Conservation (phyloP, 2,329 filamentous ascomycete species). For the Hirsutella minnesotensis region DNA sequence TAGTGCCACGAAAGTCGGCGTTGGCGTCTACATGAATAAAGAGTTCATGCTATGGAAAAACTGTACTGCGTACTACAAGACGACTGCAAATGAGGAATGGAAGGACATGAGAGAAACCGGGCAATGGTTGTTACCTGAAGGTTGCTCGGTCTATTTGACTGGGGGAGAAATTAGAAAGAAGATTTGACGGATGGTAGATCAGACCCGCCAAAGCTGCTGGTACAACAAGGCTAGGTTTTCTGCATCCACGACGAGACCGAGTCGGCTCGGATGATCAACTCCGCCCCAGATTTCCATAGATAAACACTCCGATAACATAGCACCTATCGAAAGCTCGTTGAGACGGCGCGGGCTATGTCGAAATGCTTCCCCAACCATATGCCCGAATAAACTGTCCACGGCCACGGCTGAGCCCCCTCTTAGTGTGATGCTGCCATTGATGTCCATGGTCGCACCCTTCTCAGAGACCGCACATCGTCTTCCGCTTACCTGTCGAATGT, state of each 20-base stretch:
- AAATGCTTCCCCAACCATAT: neutral
- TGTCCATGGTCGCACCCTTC: neutral
- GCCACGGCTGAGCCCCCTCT: neutral
- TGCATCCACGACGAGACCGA: neutral
- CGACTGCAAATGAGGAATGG: neutral
- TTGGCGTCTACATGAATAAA: neutral
- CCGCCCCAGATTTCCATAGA: neutral
- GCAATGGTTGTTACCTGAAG: neutral
- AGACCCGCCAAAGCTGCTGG: neutral
- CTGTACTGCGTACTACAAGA: neutral
- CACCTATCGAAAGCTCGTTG: neutral
- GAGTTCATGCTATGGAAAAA: neutral
- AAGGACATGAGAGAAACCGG: neutral
- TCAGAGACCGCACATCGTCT: neutral
- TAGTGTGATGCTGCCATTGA: neutral
- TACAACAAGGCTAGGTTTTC: neutral
- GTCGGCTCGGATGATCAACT: neutral
- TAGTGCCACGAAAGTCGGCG: neutral
- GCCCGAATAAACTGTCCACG: neutral
- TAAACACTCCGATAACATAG: neutral
- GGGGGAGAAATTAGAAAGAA: neutral
- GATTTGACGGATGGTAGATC: neutral
- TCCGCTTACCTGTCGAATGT: neutral
- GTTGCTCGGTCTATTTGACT: neutral
- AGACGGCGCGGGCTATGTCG: neutral